Evolutionary conservation across 768 basidiomycete species (phyloP).

Genomic region (Russula virescens): DNA sequence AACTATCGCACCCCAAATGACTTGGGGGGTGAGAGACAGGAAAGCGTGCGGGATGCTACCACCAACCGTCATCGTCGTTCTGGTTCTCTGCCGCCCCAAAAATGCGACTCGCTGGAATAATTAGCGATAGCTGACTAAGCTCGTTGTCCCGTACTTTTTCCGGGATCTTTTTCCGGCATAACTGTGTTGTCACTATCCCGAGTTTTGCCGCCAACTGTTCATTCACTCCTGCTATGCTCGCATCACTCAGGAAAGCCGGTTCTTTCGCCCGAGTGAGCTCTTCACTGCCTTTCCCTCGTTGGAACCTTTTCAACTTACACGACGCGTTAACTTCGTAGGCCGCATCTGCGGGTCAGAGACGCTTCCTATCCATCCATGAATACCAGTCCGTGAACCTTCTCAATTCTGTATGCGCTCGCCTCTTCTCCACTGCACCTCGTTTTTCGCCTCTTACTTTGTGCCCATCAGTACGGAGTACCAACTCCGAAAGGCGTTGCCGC

Average conservation of each 20-base stretch:
- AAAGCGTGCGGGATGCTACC: conserved; percentile 28
- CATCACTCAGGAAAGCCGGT: conserved; percentile 58
- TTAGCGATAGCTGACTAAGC: conserved; percentile 39
- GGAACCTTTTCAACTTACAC: not conserved
- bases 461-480: conserved; percentile 85
- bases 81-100: conserved; percentile 32
- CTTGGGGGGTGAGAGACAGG: conserved; percentile 68
- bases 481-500: conserved; percentile 90
- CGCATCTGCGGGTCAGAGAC: conserved; percentile 76
- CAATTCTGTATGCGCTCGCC: conserved; percentile 63
- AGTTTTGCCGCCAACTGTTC: not conserved
- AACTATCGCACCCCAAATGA: conserved; percentile 37
- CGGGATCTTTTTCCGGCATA: no score
- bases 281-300: not conserved
- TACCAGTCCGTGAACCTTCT: conserved; percentile 94
- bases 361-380: conserved; percentile 95
- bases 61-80: conserved; percentile 79
- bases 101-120: not conserved
- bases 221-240: conserved; percentile 47
- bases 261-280: conserved; percentile 56
- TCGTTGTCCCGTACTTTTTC: not conserved
- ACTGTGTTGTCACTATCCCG: not conserved
- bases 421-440: not conserved
- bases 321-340: conserved; percentile 38
- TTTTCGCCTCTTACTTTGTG: not conserved